These are phyloP conservation scores for Phaeodactylum tricornutum DNA, from an alignment of 108 stramenopile genomes.

Conservation along the genomic window DNA sequence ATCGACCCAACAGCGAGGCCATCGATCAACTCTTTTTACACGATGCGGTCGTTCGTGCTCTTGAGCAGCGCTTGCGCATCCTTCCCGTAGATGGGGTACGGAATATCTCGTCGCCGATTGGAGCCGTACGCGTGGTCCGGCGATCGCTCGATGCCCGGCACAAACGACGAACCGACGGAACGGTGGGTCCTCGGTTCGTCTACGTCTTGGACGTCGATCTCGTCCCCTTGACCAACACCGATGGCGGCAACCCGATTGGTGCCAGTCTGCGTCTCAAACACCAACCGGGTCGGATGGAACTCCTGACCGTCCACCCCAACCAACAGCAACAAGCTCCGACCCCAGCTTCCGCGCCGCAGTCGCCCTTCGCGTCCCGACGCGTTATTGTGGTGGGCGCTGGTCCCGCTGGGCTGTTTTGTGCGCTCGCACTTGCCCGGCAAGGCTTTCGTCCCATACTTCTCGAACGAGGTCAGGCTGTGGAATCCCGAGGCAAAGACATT, in stretches of 20 bases:
- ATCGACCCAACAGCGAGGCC: too few species aligned
- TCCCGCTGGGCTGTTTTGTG: conserved; percentile 90
- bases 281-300: conserved; percentile 40
- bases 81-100: too few species aligned
- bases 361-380: conserved; percentile 10
- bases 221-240: not conserved
- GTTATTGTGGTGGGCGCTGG: conserved; percentile 76
- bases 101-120: too few species aligned
- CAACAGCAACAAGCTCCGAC: not conserved
- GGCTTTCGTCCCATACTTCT: conserved; percentile 65
- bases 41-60: too few species aligned
- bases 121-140: conserved; percentile 42
- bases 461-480: conserved; percentile 90
- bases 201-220: conserved; percentile 57
- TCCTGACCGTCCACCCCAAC: not conserved
- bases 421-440: conserved; percentile 52
- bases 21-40: too few species aligned
- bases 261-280: conserved; percentile 15
- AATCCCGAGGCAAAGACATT: conserved; percentile 81
- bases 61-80: too few species aligned
- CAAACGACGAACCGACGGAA: conserved; percentile 17
- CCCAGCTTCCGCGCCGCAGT: too few species aligned
- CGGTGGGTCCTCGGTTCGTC: conserved; percentile 38
- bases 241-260: conserved; percentile 14
- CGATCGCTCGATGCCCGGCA: conserved; percentile 70